phyloP scores from a whole-genome alignment of 208 protist species.

The Leishmania lainsoni region DNA sequence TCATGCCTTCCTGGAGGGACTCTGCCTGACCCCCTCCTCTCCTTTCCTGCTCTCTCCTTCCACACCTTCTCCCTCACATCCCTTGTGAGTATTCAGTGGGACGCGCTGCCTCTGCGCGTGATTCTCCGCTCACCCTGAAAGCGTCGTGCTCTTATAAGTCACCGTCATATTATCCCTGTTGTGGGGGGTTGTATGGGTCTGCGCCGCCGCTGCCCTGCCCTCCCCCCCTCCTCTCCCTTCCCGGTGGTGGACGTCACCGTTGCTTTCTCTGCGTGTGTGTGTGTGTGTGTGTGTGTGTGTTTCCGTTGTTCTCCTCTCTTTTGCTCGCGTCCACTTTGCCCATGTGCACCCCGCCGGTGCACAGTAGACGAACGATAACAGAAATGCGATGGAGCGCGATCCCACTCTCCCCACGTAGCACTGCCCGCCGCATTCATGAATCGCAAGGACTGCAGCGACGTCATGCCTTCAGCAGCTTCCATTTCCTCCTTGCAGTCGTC shows the following conservation, averaged over 20 bases:
- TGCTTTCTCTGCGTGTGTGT: not conserved
- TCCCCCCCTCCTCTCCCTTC: not conserved
- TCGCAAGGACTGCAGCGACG: not conserved
- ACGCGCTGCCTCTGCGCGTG: not conserved
- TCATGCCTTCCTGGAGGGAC: not conserved
- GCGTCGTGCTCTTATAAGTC: not conserved
- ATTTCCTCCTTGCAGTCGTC: not conserved
- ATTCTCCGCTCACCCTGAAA: not conserved
- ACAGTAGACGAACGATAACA: not conserved
- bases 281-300: not conserved
- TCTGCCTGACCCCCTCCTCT: not conserved
- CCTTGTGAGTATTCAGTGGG: not conserved
- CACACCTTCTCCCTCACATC: not conserved
- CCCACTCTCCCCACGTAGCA: no score
- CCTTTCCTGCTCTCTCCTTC: slow-evolving; percentile 2
- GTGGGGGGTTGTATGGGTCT: not conserved
- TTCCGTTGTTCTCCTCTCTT: not conserved
- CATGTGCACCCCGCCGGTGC: not conserved
- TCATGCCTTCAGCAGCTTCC: not conserved
- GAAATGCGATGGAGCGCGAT: not conserved
- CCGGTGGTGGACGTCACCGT: not conserved
- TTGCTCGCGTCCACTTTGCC: not conserved
- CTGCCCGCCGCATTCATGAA: not conserved
- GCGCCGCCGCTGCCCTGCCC: not conserved
- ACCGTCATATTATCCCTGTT: not conserved